phyloP scores from a whole-genome alignment of 495 filamentous ascomycete species.

The Penicillium dipodomyicola region DNA sequence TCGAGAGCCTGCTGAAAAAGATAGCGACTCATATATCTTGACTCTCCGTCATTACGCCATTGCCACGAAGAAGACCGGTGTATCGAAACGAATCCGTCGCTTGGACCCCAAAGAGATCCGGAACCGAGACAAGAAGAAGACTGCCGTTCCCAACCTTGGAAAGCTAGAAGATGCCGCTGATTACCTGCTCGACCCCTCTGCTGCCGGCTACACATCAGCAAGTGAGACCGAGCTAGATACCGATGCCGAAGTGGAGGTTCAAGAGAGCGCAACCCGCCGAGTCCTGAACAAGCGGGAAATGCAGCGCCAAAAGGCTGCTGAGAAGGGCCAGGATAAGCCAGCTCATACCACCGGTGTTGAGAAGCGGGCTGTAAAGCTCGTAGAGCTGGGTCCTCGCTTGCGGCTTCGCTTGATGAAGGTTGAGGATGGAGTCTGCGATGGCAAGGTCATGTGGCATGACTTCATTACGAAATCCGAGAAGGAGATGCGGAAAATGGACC shows the following conservation, averaged over 20 bases:
- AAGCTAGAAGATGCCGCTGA: constrained; percentile 92
- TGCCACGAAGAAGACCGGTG: constrained; percentile 76
- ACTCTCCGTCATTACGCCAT: constrained; percentile 95
- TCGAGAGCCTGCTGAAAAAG: constrained; percentile 57
- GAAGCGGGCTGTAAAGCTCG: constrained; percentile 83
- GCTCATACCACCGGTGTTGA: constrained; percentile 52
- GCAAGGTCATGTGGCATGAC: constrained; percentile 97
- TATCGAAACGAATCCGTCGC: constrained; percentile 78
- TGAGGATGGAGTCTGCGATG: constrained; percentile 87
- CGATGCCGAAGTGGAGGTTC: constrained; percentile 91
- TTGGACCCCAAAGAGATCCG: constrained; percentile 82
- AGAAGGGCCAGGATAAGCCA: constrained; percentile 37
- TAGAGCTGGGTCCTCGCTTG: constrained; percentile 90
- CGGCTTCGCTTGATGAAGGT: constrained; percentile 89
- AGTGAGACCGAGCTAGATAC: constrained; percentile 91
- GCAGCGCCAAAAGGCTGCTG: constrained; percentile 49
- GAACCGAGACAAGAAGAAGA: constrained; percentile 61
- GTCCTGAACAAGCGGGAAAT: constrained; percentile 63
- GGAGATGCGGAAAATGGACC: constrained; percentile 73
- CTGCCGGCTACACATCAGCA: constrained; percentile 86
- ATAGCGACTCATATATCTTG: constrained; percentile 73
- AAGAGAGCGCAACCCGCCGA: constrained; percentile 68
- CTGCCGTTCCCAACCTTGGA: constrained; percentile 79
- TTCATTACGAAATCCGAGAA: constrained; percentile 77
- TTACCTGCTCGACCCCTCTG: constrained; percentile 83